Evolutionary conservation across 2,329 filamentous ascomycete species (phyloP).

Genomic region (Sporothrix luriei): DNA sequence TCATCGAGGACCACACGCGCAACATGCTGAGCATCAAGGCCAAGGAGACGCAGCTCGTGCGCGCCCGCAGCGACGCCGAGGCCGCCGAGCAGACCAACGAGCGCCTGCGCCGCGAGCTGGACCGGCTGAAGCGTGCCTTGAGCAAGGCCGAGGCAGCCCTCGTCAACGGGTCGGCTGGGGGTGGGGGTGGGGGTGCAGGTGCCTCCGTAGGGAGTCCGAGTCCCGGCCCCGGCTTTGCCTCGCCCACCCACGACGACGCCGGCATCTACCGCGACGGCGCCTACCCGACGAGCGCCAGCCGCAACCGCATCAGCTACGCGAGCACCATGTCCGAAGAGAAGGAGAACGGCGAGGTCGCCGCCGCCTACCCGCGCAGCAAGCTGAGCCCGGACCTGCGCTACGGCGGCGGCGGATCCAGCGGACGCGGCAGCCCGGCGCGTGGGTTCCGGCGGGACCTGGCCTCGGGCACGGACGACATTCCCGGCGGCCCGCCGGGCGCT

Average conservation of each 20-base stretch:
- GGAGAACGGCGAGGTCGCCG: slow-evolving; percentile 62
- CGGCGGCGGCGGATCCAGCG: slow-evolving; percentile 49
- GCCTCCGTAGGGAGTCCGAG: too few species aligned
- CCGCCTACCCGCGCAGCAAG: slow-evolving; percentile 53
- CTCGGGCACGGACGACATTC: slow-evolving; percentile 33
- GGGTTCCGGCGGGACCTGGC: slow-evolving; percentile 50
- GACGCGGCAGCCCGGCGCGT: slow-evolving; percentile 61
- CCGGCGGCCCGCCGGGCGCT: slow-evolving; percentile 33
- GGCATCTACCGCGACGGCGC: slow-evolving; percentile 61
- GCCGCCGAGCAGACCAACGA: slow-evolving; percentile 84
- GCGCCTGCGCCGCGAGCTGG: slow-evolving; percentile 81
- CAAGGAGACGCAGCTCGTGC: slow-evolving; percentile 95
- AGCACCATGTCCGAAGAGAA: slow-evolving; percentile 75
- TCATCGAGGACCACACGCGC: slow-evolving; percentile 95
- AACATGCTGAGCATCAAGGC: slow-evolving; percentile 96
- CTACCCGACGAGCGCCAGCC: slow-evolving; percentile 43
- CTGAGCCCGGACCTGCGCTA: slow-evolving; percentile 60
- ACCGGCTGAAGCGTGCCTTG: slow-evolving; percentile 87
- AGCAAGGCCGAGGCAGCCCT: slow-evolving; percentile 57
- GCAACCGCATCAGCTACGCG: slow-evolving; percentile 63
- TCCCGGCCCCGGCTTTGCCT: slow-evolving; percentile 47
- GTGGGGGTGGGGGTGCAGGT: too few species aligned
- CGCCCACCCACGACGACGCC: slow-evolving; percentile 60
- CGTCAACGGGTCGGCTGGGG: slow-evolving; percentile 17
- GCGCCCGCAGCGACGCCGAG: slow-evolving; percentile 86